These are phyloP conservation scores for Vanrija sp. DNA, from an alignment of 1,284 basidiomycete species.

Conservation along the genomic window DNA sequence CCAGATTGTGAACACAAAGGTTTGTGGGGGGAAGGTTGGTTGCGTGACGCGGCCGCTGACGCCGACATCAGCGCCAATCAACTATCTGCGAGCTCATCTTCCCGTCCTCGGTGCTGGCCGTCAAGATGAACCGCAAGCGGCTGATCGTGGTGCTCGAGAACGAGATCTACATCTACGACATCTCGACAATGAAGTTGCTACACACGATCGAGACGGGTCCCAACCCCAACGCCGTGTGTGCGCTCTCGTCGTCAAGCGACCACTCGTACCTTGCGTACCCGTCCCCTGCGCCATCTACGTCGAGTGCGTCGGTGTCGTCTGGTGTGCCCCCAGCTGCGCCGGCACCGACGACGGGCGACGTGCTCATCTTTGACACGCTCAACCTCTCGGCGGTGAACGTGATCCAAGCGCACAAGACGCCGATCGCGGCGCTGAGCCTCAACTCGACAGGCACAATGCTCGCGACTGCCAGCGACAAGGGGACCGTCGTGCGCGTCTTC, in stretches of 20 bases:
- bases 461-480: conserved; percentile 91
- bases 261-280: conserved; percentile 94
- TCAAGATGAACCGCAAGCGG: conserved; percentile 94
- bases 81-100: conserved; percentile 99
- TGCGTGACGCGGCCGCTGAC: neutral
- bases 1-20: conserved; percentile 98
- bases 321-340: conserved; percentile 45
- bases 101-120: conserved; percentile 89
- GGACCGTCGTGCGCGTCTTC: conserved; percentile 96
- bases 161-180: conserved; percentile 98
- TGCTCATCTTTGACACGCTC: conserved; percentile 88
- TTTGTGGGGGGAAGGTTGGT: conserved; percentile 38
- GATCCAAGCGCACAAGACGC: conserved; percentile 94
- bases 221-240: conserved; percentile 93
- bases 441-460: conserved; percentile 85
- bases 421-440: conserved; percentile 81
- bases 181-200: conserved; percentile 94
- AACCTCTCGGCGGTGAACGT: conserved; percentile 88
- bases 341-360: conserved; percentile 68
- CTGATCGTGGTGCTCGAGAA: conserved; percentile 92
- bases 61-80: conserved; percentile 70
- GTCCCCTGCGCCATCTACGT: conserved; percentile 77
- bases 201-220: conserved; percentile 97
- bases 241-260: conserved; percentile 92
- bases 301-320: conserved; percentile 49